A percentile compares a stretch with the other conserved stretches of the same genome.
phyloP scores from a whole-genome alignment of 2,329 filamentous ascomycete genomes.

The Plenodomus tracheiphilus region DNA sequence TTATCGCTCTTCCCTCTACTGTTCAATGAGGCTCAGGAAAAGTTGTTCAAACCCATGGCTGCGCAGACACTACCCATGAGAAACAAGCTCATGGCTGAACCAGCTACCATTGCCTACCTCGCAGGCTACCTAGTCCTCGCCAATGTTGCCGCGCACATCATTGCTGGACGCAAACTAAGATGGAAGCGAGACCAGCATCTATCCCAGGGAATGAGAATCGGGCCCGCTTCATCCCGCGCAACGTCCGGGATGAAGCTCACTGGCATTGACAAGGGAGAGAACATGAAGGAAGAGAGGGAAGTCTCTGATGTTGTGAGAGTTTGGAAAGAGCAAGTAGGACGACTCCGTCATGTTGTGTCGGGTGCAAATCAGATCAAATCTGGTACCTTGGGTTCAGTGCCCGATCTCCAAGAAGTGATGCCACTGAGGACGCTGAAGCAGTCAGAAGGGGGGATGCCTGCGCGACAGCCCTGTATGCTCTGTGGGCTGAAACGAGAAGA shows the following conservation, averaged over 20 bases:
- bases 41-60: slow-evolving; percentile 67
- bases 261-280: slow-evolving; percentile 80
- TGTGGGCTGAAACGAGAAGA: slow-evolving; percentile 91
- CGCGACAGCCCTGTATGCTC: slow-evolving; percentile 75
- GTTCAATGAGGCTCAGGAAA: slow-evolving; percentile 66
- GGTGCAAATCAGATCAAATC: slow-evolving; percentile 59
- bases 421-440: slow-evolving; percentile 65
- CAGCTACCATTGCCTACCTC: slow-evolving; percentile 65
- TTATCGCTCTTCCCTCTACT: slow-evolving; percentile 75
- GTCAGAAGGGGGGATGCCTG: slow-evolving; percentile 69
- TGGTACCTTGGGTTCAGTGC: slow-evolving; percentile 56
- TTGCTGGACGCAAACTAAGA: slow-evolving; percentile 80
- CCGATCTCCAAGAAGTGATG: slow-evolving; percentile 72
- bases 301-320: slow-evolving; percentile 73
- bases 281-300: slow-evolving; percentile 82
- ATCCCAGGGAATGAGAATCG: slow-evolving; percentile 85
- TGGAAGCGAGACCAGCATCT: slow-evolving; percentile 91
- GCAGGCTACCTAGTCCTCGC: slow-evolving; percentile 65
- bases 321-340: slow-evolving; percentile 77
- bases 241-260: slow-evolving; percentile 87
- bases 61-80: slow-evolving; percentile 62
- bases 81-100: slow-evolving; percentile 65
- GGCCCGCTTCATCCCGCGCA: slow-evolving; percentile 68
- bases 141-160: slow-evolving; percentile 73
- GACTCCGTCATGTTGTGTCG: slow-evolving; percentile 72